Evolutionary conservation across 371 early-diverging fungal genomes (phyloP), one percentile per base, ranked within the genome.

Genomic region (Umbelopsis sp.): DNA sequence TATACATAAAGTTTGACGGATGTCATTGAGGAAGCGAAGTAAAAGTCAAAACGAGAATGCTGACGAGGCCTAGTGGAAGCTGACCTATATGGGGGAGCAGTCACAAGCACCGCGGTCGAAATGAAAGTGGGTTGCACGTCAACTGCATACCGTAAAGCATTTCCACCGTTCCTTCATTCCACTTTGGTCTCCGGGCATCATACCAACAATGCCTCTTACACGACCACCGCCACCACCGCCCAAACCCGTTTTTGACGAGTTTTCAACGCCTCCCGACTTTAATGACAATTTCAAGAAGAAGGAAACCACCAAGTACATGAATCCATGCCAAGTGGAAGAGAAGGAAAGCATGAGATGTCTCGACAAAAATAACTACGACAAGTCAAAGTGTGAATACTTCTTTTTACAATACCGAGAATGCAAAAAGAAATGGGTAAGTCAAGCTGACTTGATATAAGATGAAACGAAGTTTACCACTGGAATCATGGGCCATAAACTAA

Each of bases 1-100:
- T 94, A 94, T 10, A 93, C 84, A 63, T 87, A 89, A 18, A 94
- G 81, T 67, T 87, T 80, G 14, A 94, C 92, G 10, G 48, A 48
- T 3, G 66, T 50, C 51, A 51, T 50, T 38, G 51, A n/a, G 22
- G 18, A 3, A 35, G 48, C n/a, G 25, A 25, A 10, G 65, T 44
- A 18, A n/a, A 24, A 64, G 29, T 57, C 25, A 3, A 16, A 22
- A 63, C 11, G n/a, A 25, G 37, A 16, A 35, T 57, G 57, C 37
- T 57, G 35, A 57, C 57, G 57, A 57, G 57, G 9, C 35, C 29
- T 12, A n/a, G 48, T 48, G 16, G 8, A 14, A 20, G 48, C 48
- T 29, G 57, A 24, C 18, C 22, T 37, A 32, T 25, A 18, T 18
- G 29, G 57, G 57, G 29, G 29, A 51, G 52, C 52, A 25, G 52